Base-by-base conservation (phyloP, 2,329 filamentous ascomycete genomes). In the Ophiostoma pallidulum region DNA sequence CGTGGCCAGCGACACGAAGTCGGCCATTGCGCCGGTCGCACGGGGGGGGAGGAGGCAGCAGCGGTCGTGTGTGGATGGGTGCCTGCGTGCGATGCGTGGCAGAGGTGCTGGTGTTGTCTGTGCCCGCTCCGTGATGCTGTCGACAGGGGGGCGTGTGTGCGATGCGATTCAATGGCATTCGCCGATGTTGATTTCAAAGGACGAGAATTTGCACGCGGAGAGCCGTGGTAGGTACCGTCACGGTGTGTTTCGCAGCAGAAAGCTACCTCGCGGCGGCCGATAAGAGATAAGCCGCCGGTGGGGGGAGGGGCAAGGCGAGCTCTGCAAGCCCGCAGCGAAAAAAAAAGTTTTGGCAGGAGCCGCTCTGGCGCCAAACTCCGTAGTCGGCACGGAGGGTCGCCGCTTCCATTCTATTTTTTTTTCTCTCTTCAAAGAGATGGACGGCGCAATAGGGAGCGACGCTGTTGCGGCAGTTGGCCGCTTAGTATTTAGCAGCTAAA, bases 1-100 rank as follows among this genome's bases (percentile, higher is more conserved):
- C 13, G 54, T 55, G 28, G 57, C 57, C 45, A 54, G 48, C 28
- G 46, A 49, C 28, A 50, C 45, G 28, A 58, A 59, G 45, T 59
- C 55, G 45, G 53, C 53, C 56, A 59, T 59, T 19, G 20, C 14
- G 14, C 19, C 33, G 39, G 45, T n/a, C n/a, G n/a, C n/a, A n/a
- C n/a, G n/a, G 20, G 14, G 37, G 24, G 4, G 19, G 31, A 22
- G 9, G 22, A n/a, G 32, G 14, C 19, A 19, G 14, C 10, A 5
- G 18, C n/a, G n/a, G 22, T 42, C 16, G 22, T 24, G 28, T n/a
- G 13, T 22, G 19, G 8, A 20, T 22, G 18, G 8, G 4, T 3
- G 14, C 28, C 26, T 10, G 9, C 22, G 24, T 44, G 32, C 18
- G n/a, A 4, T 45, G 19, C 14, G 36, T 45, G n/a, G 9, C 35